Evolutionary conservation across 2,329 filamentous ascomycete genomes (phyloP).

Genomic region (Xylariaceae sp.): DNA sequence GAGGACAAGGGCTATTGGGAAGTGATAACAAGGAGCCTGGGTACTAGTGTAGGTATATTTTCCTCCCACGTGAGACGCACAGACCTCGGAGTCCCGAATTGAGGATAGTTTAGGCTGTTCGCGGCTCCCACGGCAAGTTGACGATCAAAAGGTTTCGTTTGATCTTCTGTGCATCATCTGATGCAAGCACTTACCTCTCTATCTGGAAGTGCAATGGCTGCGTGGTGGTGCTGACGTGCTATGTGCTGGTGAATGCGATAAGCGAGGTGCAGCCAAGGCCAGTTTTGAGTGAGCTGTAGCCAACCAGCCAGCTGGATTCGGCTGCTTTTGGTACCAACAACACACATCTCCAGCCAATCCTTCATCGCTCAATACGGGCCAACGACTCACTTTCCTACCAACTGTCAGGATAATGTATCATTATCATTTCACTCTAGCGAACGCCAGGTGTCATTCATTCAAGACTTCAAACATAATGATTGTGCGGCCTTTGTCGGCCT

Average conservation of each 20-base stretch:
- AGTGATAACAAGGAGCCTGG: too few relatives aligned
- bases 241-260: conserved; percentile 12
- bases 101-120: conserved; percentile 12
- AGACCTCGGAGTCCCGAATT: neutral
- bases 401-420: too few relatives aligned
- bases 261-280: conserved; percentile 10
- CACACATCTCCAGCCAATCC: too few relatives aligned
- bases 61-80: neutral
- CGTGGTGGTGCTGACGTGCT: neutral
- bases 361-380: neutral
- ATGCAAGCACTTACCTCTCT: conserved; percentile 8
- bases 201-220: neutral
- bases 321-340: too few relatives aligned
- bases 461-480: neutral
- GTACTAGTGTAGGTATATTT: too few relatives aligned
- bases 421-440: too few relatives aligned
- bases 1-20: too few relatives aligned
- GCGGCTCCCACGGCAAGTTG: conserved; percentile 2
- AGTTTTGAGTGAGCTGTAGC: neutral
- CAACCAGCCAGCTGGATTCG: neutral
- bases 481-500: neutral
- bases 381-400: too few relatives aligned
- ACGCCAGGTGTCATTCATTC: neutral
- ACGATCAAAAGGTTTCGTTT: conserved; percentile 9
- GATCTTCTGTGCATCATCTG: conserved; percentile 19